phyloP scores from a whole-genome alignment of 139 green algal species.

The Pleodorina starrii region DNA sequence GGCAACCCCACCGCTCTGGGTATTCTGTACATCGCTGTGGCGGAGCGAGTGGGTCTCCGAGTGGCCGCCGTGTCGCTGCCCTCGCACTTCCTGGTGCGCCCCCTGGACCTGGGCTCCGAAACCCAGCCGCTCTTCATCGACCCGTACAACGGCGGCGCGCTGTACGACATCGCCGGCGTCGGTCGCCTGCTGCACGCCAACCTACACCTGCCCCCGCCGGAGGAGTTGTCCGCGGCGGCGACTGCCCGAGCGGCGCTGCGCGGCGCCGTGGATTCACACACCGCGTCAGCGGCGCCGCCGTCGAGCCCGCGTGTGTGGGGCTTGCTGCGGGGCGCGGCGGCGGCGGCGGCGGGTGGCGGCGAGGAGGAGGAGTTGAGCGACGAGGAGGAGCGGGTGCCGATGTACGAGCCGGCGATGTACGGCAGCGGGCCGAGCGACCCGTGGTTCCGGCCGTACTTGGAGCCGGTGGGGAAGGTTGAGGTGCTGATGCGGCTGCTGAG shows the following conservation, averaged over 20 bases:
- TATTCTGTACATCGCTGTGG: constrained; percentile 29
- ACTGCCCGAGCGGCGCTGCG: background rate
- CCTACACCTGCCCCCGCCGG: background rate
- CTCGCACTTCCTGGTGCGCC: constrained; percentile 25
- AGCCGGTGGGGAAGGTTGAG: constrained; percentile 1
- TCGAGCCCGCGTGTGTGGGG: background rate
- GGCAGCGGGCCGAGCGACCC: background rate
- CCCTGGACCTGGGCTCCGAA: constrained; percentile 6
- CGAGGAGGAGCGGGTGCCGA: background rate
- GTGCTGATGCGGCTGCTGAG: constrained; percentile 44
- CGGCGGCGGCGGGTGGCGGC: background rate
- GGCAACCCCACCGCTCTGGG: constrained; percentile 19
- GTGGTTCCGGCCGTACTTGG: constrained; percentile 35
- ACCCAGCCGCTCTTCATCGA: background rate
- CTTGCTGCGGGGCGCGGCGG: background rate
- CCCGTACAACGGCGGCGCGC: background rate
- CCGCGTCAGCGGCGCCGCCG: background rate
- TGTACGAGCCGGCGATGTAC: background rate
- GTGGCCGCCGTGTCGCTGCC: constrained; percentile 17
- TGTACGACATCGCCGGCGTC: constrained; percentile 3
- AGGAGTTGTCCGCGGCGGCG: background rate
- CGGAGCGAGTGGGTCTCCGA: constrained; percentile 22
- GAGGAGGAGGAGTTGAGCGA: background rate
- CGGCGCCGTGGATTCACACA: background rate
- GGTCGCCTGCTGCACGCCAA: background rate